Conservation (phyloP, 1,284 basidiomycete species). For the Schizophyllum amplum region DNA sequence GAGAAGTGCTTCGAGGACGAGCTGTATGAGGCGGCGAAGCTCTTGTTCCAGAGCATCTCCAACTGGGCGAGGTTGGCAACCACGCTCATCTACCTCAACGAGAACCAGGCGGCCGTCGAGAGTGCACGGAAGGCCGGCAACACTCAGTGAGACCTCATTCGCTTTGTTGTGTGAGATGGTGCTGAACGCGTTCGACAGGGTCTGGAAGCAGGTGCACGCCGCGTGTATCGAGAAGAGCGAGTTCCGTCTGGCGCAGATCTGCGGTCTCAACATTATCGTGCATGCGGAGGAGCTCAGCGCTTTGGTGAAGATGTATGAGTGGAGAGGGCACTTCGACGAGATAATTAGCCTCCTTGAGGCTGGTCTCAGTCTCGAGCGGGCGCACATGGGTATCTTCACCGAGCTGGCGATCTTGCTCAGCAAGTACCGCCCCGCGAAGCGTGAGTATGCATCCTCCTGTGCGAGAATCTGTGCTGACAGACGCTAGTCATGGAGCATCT, state of each 20-base stretch:
- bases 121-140: constrained; percentile 98
- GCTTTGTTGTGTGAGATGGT: neutral
- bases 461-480: constrained; percentile 5
- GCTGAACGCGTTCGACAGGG: constrained; percentile 37
- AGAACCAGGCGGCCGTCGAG: constrained; percentile 97
- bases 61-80: constrained; percentile 99
- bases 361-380: constrained; percentile 91
- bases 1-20: constrained; percentile 99
- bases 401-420: constrained; percentile 93
- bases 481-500: constrained; percentile 94
- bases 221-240: constrained; percentile 97
- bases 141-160: constrained; percentile 67
- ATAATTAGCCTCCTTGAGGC: constrained; percentile 89
- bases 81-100: constrained; percentile 96
- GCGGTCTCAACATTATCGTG: constrained; percentile 93
- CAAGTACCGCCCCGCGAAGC: constrained; percentile 93
- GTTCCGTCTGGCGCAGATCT: constrained; percentile 97
- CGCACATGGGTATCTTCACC: constrained; percentile 93
- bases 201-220: constrained; percentile 99
- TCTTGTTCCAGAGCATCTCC: constrained; percentile 94
- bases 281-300: constrained; percentile 88
- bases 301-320: constrained; percentile 84
- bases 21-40: constrained; percentile 93
- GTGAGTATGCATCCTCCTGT: constrained; percentile 38
- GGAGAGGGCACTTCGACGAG: constrained; percentile 91